Base-by-base conservation (phyloP, 768 basidiomycete species). In the Boletus tomentosulus region DNA sequence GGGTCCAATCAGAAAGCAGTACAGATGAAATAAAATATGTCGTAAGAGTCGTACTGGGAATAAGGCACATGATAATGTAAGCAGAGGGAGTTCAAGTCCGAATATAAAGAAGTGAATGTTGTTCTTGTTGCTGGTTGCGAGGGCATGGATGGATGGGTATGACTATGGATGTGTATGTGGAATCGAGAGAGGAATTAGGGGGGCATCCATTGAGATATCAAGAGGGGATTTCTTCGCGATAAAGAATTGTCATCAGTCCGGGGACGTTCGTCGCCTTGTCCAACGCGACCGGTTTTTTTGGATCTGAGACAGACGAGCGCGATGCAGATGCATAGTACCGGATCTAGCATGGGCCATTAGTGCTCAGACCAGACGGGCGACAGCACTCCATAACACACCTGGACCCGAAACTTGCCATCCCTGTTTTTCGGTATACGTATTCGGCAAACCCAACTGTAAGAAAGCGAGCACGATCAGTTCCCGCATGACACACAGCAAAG, bases 211-310 rank as follows among this genome's bases (percentile, higher is more conserved):
- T 43, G 41, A 24, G 9, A 49, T 22, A 22, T 67, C 55, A 70
- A 48, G 39, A 53, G 3, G 44, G 25, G 25, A 63, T 43, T 52
- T 63, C 70, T 57, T 69, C 73, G 46, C 83, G 75, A 45, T 71
- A 72, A 47, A 84, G 25, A 64, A 89, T 80, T 37, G 85, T 89
- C 89, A 90, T 91, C 30, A 89, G 76, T 9, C 88, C 89, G 2
- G 85, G 84, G 6, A 90, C 76, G 57, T 79, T 77, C 58, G 72
- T 78, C 46, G 78, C 82, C 54, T 79, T 76, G 54, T 86, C 80
- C 45, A 88, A 65, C 1, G 81, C 80, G 25, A 89, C 79, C 1
- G 86, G 86, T 25, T 73, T 75, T 60, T 77, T 78, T 13, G 86
- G 81, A 66, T 90, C 86, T 3, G 73, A 68, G 3, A 59, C 59